Conservation (phyloP, 495 filamentous ascomycete species). For the Xylaria acuta region DNA sequence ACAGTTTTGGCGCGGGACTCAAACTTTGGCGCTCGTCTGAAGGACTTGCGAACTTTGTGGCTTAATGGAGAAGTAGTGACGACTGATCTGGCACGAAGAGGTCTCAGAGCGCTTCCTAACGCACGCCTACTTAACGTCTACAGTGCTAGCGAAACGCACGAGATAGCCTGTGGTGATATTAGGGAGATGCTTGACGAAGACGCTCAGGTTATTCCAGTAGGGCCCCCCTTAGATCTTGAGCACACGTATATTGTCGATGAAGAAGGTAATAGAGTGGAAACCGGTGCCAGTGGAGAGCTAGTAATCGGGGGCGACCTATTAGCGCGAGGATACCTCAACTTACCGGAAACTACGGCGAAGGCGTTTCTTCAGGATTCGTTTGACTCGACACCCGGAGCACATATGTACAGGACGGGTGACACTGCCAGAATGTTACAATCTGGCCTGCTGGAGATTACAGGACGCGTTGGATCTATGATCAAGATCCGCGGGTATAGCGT, state of each 20-base stretch:
- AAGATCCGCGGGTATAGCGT: slow-evolving; percentile 72
- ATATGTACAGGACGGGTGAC: slow-evolving; percentile 77
- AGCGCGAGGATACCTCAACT: slow-evolving; percentile 74
- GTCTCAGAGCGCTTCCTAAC: slow-evolving; percentile 65
- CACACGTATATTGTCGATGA: slow-evolving; percentile 68
- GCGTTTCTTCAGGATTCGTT: slow-evolving; percentile 65
- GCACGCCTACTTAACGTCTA: slow-evolving; percentile 72
- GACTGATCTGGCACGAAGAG: slow-evolving; percentile 67
- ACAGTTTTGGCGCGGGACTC: slow-evolving; percentile 67
- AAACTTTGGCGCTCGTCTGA: slow-evolving; percentile 61
- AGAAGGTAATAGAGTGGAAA: slow-evolving; percentile 54
- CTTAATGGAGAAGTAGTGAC: slow-evolving; percentile 76
- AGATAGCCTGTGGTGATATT: slow-evolving; percentile 75
- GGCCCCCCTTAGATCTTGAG: slow-evolving; percentile 62
- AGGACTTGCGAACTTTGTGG: slow-evolving; percentile 67
- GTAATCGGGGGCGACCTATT: slow-evolving; percentile 72
- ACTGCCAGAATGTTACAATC: slow-evolving; percentile 66
- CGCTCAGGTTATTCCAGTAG: slow-evolving; percentile 62
- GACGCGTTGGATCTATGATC: slow-evolving; percentile 72
- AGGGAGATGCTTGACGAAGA: slow-evolving; percentile 61
- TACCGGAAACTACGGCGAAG: slow-evolving; percentile 68
- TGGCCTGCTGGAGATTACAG: slow-evolving; percentile 72
- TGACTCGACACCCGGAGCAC: slow-evolving; percentile 44
- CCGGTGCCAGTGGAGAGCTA: slow-evolving; percentile 63
- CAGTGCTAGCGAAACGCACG: slow-evolving; percentile 74